Conservation (phyloP, 208 protist genomes). For the Lotmaria passim region DNA sequence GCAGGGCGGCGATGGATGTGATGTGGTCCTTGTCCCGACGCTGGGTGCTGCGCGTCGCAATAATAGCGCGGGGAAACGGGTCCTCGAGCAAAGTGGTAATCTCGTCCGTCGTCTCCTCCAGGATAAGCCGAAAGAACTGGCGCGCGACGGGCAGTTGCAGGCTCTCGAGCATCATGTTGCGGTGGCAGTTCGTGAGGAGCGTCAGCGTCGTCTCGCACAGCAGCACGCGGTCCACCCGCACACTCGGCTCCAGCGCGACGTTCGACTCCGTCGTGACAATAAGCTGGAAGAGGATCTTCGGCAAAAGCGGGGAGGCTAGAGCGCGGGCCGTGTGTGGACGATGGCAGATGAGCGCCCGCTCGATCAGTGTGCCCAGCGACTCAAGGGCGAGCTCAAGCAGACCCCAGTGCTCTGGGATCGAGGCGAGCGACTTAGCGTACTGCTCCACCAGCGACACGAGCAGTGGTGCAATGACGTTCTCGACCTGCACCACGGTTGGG, state of each 20-base stretch:
- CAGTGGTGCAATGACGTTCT: constrained; percentile 78
- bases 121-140: constrained; percentile 68
- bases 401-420: constrained; percentile 73
- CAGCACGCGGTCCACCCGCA: constrained; percentile 69
- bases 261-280: constrained; percentile 68
- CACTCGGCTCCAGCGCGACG: constrained; percentile 59
- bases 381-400: constrained; percentile 76
- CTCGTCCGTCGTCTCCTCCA: constrained; percentile 58
- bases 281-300: constrained; percentile 59
- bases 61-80: constrained; percentile 67
- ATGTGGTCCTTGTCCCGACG: constrained; percentile 85
- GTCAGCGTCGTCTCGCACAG: constrained; percentile 77
- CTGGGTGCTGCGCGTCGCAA: constrained; percentile 56
- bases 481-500: constrained; percentile 66
- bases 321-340: constrained; percentile 59
- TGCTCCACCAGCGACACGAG: constrained; percentile 67
- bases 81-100: constrained; percentile 74
- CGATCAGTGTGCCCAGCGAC: constrained; percentile 75
- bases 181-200: constrained; percentile 51
- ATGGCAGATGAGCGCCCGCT: constrained; percentile 77
- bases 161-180: constrained; percentile 53
- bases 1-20: constrained; percentile 79
- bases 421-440: constrained; percentile 44
- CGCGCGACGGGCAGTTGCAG: constrained; percentile 61
- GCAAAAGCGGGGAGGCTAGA: constrained; percentile 62